Percentiles rank a stretch among this genome's conserved stretches.
Conservation (phyloP, 768 basidiomycete species). For the Fomitopsis serialis region DNA sequence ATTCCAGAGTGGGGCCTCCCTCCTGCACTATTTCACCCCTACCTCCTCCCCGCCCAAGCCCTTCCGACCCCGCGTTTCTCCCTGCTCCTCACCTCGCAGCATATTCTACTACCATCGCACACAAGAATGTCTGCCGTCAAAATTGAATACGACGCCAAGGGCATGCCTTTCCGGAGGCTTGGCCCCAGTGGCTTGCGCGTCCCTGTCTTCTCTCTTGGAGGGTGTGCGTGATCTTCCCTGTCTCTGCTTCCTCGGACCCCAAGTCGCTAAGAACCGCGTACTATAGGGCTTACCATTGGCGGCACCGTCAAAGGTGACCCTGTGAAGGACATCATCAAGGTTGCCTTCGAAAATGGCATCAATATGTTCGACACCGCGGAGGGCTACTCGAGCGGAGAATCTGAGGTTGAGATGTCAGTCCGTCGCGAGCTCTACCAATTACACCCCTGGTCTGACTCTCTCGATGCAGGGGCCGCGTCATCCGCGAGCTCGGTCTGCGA, state of each 20-base stretch:
- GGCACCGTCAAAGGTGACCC: slow-evolving; percentile 61
- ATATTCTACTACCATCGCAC: too few relatives aligned
- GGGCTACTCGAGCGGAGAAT: slow-evolving; percentile 59
- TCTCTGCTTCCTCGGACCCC: background rate
- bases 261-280: background rate
- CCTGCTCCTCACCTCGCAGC: too few relatives aligned
- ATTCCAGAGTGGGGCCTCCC: too few relatives aligned
- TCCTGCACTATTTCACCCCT: too few relatives aligned
- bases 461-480: slow-evolving; percentile 51
- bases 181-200: slow-evolving; percentile 60
- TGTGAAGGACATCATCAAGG: slow-evolving; percentile 39
- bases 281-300: slow-evolving; percentile 50
- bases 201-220: slow-evolving; percentile 62
- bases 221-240: slow-evolving; percentile 35
- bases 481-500: slow-evolving; percentile 67
- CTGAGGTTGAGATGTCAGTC: slow-evolving; percentile 68
- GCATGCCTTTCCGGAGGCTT: slow-evolving; percentile 54
- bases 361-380: slow-evolving; percentile 56
- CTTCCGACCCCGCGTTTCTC: too few relatives aligned
- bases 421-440: too few relatives aligned
- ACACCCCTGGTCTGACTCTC: too few relatives aligned
- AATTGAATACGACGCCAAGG: slow-evolving; percentile 40
- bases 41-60: too few relatives aligned
- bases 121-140: slow-evolving; percentile 5
- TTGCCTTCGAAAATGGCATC: background rate